Evolutionary conservation across 2,329 filamentous ascomycete species (phyloP).

Genomic region (Penicillium sp.): DNA sequence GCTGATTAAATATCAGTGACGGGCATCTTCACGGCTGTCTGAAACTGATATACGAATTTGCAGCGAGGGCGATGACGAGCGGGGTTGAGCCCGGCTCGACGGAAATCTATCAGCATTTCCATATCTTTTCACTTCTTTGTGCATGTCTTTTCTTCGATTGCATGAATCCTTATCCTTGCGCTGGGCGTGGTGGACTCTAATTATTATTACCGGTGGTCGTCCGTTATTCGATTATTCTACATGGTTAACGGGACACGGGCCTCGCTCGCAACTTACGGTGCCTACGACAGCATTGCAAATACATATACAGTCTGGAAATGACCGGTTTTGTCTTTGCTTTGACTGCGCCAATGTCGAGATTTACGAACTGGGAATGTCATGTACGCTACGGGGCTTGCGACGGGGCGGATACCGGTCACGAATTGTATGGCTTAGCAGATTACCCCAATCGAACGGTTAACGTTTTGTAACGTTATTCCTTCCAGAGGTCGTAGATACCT

Average conservation of each 20-base stretch:
- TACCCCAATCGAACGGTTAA: background rate
- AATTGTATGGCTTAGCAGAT: slow-evolving; percentile 9
- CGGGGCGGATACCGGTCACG: slow-evolving; percentile 5
- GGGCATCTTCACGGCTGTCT: background rate
- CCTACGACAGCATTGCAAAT: background rate
- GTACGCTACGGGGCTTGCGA: background rate
- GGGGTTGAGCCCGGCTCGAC: background rate
- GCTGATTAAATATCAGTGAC: background rate
- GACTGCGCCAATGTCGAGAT: background rate
- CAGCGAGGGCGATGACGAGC: background rate
- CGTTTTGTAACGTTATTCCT: background rate
- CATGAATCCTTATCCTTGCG: slow-evolving; percentile 12
- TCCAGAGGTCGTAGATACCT: background rate
- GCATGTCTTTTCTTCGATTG: slow-evolving; percentile 20
- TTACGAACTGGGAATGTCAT: background rate
- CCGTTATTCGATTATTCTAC: background rate
- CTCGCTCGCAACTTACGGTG: background rate
- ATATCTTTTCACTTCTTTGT: slow-evolving; percentile 18
- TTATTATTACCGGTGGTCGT: slow-evolving; percentile 3
- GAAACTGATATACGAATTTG: background rate
- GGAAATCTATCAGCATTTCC: slow-evolving; percentile 11
- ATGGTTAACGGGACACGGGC: background rate
- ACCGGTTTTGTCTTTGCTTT: background rate
- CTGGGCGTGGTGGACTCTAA: slow-evolving; percentile 20
- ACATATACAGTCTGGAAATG: background rate